Conservation (phyloP, 1,284 basidiomycete genomes). For the Tilletia walkeri region DNA sequence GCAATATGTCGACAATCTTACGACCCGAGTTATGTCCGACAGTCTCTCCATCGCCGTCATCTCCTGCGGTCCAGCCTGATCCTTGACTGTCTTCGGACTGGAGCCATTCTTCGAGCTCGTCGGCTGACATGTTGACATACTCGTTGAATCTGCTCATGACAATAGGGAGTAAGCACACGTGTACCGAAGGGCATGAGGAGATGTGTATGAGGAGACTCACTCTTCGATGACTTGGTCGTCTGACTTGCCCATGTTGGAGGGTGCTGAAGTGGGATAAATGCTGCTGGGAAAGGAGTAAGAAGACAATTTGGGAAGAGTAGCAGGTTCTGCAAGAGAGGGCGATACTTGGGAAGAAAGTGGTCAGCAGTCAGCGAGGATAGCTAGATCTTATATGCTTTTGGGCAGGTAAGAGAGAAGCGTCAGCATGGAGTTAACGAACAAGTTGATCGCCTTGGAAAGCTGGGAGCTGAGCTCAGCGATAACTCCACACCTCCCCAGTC, state of each 20-base stretch:
- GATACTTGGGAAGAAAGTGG: too few species aligned
- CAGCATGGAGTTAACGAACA: too few species aligned
- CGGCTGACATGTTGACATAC: conserved; percentile 54
- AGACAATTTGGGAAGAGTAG: not conserved
- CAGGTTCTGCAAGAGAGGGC: not conserved
- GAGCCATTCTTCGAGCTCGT: conserved; percentile 51
- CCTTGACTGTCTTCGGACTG: conserved; percentile 38
- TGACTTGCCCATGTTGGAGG: conserved; percentile 34
- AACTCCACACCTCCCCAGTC: too few species aligned
- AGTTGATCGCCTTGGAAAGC: too few species aligned
- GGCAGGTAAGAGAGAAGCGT: too few species aligned
- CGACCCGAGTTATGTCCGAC: conserved; percentile 47
- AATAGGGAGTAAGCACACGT: not conserved
- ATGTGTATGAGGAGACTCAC: not conserved
- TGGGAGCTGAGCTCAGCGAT: too few species aligned
- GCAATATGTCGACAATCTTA: conserved; percentile 51
- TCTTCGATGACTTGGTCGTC: conserved; percentile 35
- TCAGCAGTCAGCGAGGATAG: not conserved
- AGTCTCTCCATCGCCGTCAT: conserved; percentile 36
- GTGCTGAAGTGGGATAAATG: not conserved
- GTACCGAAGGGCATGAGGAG: not conserved
- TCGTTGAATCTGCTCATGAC: conserved; percentile 31
- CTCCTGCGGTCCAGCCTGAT: conserved; percentile 30
- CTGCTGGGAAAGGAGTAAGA: conserved; percentile 14
- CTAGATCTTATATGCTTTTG: not conserved